Conservation (phyloP, 2,329 filamentous ascomycete genomes). For the Penicillium rolfsii region DNA sequence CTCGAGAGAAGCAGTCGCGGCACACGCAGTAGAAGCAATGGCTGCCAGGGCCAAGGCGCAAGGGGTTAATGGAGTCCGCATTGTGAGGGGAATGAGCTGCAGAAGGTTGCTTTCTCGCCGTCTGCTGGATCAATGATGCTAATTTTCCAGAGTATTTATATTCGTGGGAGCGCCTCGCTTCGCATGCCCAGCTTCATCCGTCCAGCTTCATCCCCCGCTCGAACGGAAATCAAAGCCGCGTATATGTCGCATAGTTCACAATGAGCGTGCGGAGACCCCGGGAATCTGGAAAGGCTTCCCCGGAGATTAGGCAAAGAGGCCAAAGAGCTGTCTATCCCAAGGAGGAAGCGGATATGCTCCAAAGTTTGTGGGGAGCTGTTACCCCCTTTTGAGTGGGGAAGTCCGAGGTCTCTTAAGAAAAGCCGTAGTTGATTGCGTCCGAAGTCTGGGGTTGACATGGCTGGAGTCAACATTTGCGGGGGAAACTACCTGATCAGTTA, state of each 20-base stretch:
- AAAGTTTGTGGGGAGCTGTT: background rate
- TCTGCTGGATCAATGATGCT: background rate
- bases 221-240: constrained; percentile 2
- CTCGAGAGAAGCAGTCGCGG: constrained; percentile 30
- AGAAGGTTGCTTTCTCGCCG: background rate
- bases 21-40: constrained; percentile 4
- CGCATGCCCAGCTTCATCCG: background rate
- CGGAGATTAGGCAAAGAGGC: background rate
- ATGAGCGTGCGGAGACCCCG: background rate
- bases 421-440: background rate
- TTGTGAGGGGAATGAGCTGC: background rate
- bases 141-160: background rate
- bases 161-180: background rate
- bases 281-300: background rate
- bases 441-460: background rate
- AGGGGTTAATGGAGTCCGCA: background rate
- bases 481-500: constrained; percentile 8
- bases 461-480: constrained; percentile 2
- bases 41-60: background rate
- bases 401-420: background rate
- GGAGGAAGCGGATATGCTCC: background rate
- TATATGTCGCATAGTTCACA: background rate
- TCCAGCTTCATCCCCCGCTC: background rate
- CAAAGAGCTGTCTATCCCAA: background rate
- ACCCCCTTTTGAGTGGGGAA: background rate